Evolutionary conservation across 106 monocot genomes (phyloP), one percentile per base, ranked within the genome.

Genomic region (Dendrobium huoshanense): DNA sequence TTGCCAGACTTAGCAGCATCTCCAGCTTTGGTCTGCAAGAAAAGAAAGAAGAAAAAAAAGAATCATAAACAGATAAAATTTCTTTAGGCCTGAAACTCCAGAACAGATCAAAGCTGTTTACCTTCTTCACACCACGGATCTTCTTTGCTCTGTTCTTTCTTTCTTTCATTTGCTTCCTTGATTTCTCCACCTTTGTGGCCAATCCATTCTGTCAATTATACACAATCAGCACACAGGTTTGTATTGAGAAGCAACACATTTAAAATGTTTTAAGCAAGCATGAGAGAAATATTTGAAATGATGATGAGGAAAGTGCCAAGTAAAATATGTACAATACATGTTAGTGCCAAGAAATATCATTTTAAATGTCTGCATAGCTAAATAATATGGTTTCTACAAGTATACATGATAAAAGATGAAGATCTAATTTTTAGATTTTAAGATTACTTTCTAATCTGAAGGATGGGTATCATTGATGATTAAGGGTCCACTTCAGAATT

Each of bases 81-180:
- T 22, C 2, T 22, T 22, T 22, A 61, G 22, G 4, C 61, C 22
- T 5, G 22, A 61, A 61, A 22, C 51, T 13, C 3, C 51, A 13
- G 2, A 51, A 51, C 5, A 10, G 64, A 65, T 24, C 25, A 65
- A 65, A 65, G 24, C 15, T 58, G 18, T 5, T 77, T 31, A 84
- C 89, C 86, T 89, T 89, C 79, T 89, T 89, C 68, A 89, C 86
- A 40, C 89, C 89, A 22, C 89, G 86, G 44, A 89, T 75, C 61
- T 89, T 89, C 84, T 86, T 89, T 3, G 89, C 68, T 56, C 89
- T 79, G 86, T 89, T 89, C 77, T 89, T 89, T 42, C 89, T 83
- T 77, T 89, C 89, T 76, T 89, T 89, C 86, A 89, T 81, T 73
- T 86, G 86, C 77, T 89, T 89, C 77, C 89, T 86, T 72, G 86